Evolutionary conservation across 2,329 filamentous ascomycete species (phyloP).

Genomic region (Pseudocercospora vitis): DNA sequence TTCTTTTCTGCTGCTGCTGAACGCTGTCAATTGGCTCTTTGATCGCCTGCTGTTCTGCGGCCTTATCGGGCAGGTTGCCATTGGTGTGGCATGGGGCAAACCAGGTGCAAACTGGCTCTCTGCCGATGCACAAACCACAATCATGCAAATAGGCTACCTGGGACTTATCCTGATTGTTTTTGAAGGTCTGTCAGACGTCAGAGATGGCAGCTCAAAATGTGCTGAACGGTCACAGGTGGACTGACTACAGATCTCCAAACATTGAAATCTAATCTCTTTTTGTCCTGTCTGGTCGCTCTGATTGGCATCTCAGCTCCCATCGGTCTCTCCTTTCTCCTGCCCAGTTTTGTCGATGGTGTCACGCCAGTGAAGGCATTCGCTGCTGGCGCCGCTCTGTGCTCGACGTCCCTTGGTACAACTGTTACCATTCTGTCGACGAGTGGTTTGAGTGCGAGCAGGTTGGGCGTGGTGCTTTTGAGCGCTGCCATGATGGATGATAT

Average conservation of each 20-base stretch:
- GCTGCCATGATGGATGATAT: constrained; percentile 84
- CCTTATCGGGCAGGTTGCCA: constrained; percentile 67
- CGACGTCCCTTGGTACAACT: constrained; percentile 72
- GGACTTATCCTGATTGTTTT: constrained; percentile 72
- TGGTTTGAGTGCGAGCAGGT: constrained; percentile 53
- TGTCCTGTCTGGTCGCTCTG: constrained; percentile 63
- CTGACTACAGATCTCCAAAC: constrained; percentile 56
- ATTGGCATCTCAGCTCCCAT: constrained; percentile 67
- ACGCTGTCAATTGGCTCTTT: constrained; percentile 27
- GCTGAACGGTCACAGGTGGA: constrained; percentile 49
- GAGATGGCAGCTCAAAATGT: background rate
- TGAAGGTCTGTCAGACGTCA: constrained; percentile 53
- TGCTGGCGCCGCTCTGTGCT: constrained; percentile 70
- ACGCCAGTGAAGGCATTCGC: constrained; percentile 65
- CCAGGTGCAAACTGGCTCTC: constrained; percentile 64
- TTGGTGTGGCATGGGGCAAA: constrained; percentile 69
- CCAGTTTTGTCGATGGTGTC: constrained; percentile 49
- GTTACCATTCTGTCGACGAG: constrained; percentile 65
- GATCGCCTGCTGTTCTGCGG: constrained; percentile 48
- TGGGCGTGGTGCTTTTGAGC: constrained; percentile 65
- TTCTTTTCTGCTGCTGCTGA: constrained; percentile 54
- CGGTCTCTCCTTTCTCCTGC: constrained; percentile 63
- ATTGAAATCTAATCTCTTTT: constrained; percentile 59
- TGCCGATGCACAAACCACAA: constrained; percentile 51
- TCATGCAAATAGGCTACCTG: constrained; percentile 69